Base-by-base conservation (phyloP, 169 alveolate genomes). In the Toxoplasma gondii region DNA sequence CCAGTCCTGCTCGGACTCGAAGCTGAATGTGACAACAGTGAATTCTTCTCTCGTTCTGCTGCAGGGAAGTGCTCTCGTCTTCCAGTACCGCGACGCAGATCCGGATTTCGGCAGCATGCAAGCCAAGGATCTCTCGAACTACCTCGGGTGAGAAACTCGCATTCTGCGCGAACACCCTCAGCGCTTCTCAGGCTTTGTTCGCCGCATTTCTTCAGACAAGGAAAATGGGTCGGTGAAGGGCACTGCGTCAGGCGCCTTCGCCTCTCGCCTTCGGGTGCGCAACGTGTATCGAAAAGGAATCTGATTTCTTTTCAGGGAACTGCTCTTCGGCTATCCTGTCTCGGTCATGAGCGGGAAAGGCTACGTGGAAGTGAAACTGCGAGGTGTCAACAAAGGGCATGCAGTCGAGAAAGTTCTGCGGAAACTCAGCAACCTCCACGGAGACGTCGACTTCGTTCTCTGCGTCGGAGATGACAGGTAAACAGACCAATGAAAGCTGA, bases 81-180 rank as follows among this genome's bases (percentile, higher is more conserved):
- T 97, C 97, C 98, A 97, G 96, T 98, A 96, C 94, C 96, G 98
- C 78, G 96, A 97, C 94, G 96, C 98, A 1, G 99, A 98, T 91
- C 98, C 98, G 39, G 98, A 98, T 91, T 97, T 98, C 88, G 98
- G 98, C 29, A 92, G 96, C 64, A 94, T 97, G 96, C 99, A 98
- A 88, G 98, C 99, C 38, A 96, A 95, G 81, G 99, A 98, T 88
- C 95, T 98, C 74, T 95, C 96, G 84, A 82, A 92, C 94, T 91
- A 95, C 94, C 94, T 95, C 84, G 69, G 93, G 96, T 54, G 36
- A 67, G 91, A 7, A 12, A 83, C 41, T 16, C 22, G 84, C 44
- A 9, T 19, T 10, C 44, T n/a, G 4, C 19, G 84, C 24, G 44
- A n/a, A 74, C 45, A 74, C n/a, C 49, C n/a, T 44, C n/a, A 1